A percentile compares a stretch with the other conserved stretches of the same genome.
phyloP scores from a whole-genome alignment of 495 filamentous ascomycete species.

The Tetracladium marchalianum region DNA sequence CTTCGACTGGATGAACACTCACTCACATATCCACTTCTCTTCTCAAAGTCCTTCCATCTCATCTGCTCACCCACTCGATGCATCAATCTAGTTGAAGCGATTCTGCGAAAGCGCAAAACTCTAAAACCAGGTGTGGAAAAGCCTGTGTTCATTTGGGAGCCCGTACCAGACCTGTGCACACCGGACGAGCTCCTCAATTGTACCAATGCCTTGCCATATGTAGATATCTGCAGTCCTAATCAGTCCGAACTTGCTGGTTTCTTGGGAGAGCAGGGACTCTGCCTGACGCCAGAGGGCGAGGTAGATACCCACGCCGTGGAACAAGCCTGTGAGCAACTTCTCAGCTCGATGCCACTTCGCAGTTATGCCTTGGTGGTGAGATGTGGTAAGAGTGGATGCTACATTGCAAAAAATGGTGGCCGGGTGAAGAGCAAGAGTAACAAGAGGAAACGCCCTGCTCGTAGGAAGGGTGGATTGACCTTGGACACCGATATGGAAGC shows the following conservation, averaged over 20 bases:
- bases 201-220: constrained; percentile 55
- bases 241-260: constrained; percentile 75
- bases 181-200: constrained; percentile 66
- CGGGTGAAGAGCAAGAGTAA: constrained; percentile 19
- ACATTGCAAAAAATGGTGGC: constrained; percentile 40
- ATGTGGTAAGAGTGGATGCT: constrained; percentile 40
- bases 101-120: constrained; percentile 34
- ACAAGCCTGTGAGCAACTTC: constrained; percentile 39
- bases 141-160: constrained; percentile 89
- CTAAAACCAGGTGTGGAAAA: constrained; percentile 20
- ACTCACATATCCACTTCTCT: constrained; percentile 45
- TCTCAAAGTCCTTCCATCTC: constrained; percentile 73
- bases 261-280: constrained; percentile 46
- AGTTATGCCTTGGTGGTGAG: constrained; percentile 45
- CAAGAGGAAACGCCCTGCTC: constrained; percentile 28
- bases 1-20: constrained; percentile 57
- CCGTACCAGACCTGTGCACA: constrained; percentile 78
- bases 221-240: constrained; percentile 86
- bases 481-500: constrained; percentile 44
- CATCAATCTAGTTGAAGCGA: constrained; percentile 55
- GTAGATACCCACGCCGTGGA: constrained; percentile 43
- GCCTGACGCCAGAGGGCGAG: constrained; percentile 35
- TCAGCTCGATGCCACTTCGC: constrained; percentile 41
- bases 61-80: constrained; percentile 77
- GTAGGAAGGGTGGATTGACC: constrained; percentile 29